Evolutionary conservation across 257 asterid genomes (phyloP), one percentile per base, ranked within the genome.

Genomic region (Scutellaria barbata): DNA sequence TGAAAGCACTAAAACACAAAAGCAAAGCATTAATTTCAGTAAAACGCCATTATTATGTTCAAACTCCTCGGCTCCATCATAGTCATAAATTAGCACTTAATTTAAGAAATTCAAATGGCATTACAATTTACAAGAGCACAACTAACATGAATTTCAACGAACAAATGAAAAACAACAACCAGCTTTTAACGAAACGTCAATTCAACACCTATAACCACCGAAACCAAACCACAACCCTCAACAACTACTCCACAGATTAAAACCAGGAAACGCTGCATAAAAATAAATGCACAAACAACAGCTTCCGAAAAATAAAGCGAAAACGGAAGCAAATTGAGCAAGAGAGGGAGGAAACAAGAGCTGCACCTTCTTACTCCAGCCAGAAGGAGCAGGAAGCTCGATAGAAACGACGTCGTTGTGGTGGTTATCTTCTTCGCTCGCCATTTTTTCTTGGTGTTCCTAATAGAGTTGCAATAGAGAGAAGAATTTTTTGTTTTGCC

Each of bases 341-440:
- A 51, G 30, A 42, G 30, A 17, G 30, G 35, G 46, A 64, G 30
- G 41, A 58, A n/a, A 41, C 33, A 43, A 37, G 39, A 76, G 73
- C 25, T 11, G 8, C 39, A 77, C 91, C 91, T 83, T 83, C 81
- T 86, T 86, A 39, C 51, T 53, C 91, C 91, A 86, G 50, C 91
- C 91, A 42, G 81, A 8, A 8, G 91, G 91, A 63, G 88, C 88
- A 30, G 87, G 84, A 42, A 81, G 91, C 56, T 83, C 84, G 60
- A 79, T 41, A 10, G 73, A 10, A 56, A 79, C 82, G 79, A 65
- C 83, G 74, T 83, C 86, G 85, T 73, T 39, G 1, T 67, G 77
- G 66, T 70, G 59, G 3, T 53, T 59, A 65, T 70, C 80, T 39
- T 71, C 78, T 35, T n/a, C 76, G 50, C 54, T 71, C 79, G 84